These are phyloP conservation scores for Macadamia tetraphylla DNA, from an alignment of 164 flowering plant genomes.

Conservation along the genomic window DNA sequence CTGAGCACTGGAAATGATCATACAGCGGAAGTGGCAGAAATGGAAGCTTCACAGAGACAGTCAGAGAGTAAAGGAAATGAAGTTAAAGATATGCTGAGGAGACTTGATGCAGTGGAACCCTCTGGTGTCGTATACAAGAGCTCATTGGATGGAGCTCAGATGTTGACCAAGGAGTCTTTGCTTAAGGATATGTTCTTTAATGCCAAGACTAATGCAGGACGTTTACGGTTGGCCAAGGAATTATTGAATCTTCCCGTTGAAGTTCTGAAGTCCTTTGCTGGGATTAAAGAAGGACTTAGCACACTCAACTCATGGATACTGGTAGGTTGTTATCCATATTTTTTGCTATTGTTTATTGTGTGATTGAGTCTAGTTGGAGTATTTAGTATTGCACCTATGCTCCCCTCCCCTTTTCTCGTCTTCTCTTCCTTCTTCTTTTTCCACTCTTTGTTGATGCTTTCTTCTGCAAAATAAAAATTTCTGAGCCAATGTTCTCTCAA, in stretches of 20 bases:
- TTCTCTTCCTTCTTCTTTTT: no score
- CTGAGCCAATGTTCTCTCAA: conserved; percentile 1
- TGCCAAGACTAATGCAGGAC: conserved; percentile 79
- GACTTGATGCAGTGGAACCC: conserved; percentile 78
- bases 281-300: conserved; percentile 79
- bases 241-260: conserved; percentile 71
- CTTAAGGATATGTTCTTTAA: conserved; percentile 73
- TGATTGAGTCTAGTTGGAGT: neutral
- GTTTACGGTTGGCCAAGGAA: conserved; percentile 81
- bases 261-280: conserved; percentile 79
- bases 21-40: conserved; percentile 77
- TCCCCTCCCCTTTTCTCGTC: no score
- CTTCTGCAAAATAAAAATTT: neutral
- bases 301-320: conserved; percentile 91
- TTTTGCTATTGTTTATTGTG: neutral
- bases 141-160: conserved; percentile 49
- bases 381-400: neutral
- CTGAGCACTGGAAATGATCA: conserved; percentile 71
- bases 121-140: conserved; percentile 54
- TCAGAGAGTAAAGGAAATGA: conserved; percentile 73
- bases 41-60: conserved; percentile 77
- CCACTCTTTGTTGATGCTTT: neutral
- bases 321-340: conserved; percentile 34
- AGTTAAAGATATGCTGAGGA: conserved; percentile 70
- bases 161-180: conserved; percentile 54